Evolutionary conservation across 306 rosid genomes (phyloP).

Genomic region (Medicago arabica): DNA sequence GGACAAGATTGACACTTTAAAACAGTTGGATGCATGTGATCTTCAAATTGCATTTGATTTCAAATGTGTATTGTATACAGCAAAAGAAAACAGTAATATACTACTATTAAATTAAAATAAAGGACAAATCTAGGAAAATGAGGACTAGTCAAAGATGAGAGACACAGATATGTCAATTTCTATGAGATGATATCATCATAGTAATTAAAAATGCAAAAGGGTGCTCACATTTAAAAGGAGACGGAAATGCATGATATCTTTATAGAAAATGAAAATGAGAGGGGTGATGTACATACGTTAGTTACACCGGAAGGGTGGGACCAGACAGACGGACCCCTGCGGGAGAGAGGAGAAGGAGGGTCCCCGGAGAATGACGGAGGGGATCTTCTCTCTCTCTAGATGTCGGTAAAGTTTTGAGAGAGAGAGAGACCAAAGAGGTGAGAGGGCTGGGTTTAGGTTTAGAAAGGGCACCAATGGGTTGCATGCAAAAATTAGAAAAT

Average conservation of each 20-base stretch:
- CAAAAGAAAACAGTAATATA: background rate
- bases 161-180: background rate
- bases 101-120: too few relatives aligned
- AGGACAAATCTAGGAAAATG: background rate
- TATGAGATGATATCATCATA: background rate
- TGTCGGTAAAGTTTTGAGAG: background rate
- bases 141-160: slow-evolving; percentile 15
- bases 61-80: background rate
- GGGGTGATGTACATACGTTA: too few relatives aligned
- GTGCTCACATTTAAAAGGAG: background rate
- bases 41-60: slow-evolving; percentile 20
- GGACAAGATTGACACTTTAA: slow-evolving; percentile 39
- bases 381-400: background rate
- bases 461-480: background rate
- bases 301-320: background rate
- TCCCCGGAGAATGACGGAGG: background rate
- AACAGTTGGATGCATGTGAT: slow-evolving; percentile 48
- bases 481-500: background rate
- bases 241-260: slow-evolving; percentile 2
- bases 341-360: background rate
- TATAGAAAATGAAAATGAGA: slow-evolving; percentile 12
- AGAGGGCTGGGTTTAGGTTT: background rate
- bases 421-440: background rate
- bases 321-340: background rate
- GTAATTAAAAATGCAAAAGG: background rate